phyloP scores from a whole-genome alignment of 306 rosid genomes.

The Fragaria iinumae region DNA sequence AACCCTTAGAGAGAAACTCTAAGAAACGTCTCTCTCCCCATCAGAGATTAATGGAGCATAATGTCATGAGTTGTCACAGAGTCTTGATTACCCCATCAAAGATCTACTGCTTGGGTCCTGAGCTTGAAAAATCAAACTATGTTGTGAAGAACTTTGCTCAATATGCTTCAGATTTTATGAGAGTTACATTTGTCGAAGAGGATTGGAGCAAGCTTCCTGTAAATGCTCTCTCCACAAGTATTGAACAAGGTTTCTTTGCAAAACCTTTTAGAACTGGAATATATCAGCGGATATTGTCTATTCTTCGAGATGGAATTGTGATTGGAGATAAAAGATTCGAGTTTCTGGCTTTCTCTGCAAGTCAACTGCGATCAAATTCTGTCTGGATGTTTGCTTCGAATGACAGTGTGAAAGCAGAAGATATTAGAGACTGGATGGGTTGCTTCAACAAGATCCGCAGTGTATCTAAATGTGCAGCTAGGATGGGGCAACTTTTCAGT shows the following conservation, averaged over 20 bases:
- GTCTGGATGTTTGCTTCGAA: slow-evolving; percentile 98
- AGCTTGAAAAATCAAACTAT: slow-evolving; percentile 86
- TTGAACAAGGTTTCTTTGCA: slow-evolving; percentile 55
- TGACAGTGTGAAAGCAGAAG: slow-evolving; percentile 68
- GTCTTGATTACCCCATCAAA: slow-evolving; percentile 77
- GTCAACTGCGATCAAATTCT: slow-evolving; percentile 86
- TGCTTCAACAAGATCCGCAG: slow-evolving; percentile 77
- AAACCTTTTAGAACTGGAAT: slow-evolving; percentile 63
- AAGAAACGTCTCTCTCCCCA: slow-evolving; percentile 32
- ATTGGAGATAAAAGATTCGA: slow-evolving; percentile 79
- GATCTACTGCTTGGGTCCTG: slow-evolving; percentile 90
- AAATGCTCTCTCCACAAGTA: slow-evolving; percentile 55
- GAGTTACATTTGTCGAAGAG: slow-evolving; percentile 92
- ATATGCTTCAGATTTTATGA: slow-evolving; percentile 77
- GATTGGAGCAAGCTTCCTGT: slow-evolving; percentile 84
- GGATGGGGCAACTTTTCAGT: slow-evolving; percentile 98
- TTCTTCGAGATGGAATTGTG: slow-evolving; percentile 81
- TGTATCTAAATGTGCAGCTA: slow-evolving; percentile 90
- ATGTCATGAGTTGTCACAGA: slow-evolving; percentile 89
- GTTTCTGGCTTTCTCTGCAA: slow-evolving; percentile 94
- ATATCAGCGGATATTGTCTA: slow-evolving; percentile 59
- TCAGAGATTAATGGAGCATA: slow-evolving; percentile 46
- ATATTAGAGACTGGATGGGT: slow-evolving; percentile 97
- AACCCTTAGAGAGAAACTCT: slow-evolving; percentile 34
- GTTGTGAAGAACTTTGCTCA: slow-evolving; percentile 75